Evolutionary conservation across 306 rosid species (phyloP), one percentile per base, ranked within the genome.

Genomic region (Castanospermum australe): DNA sequence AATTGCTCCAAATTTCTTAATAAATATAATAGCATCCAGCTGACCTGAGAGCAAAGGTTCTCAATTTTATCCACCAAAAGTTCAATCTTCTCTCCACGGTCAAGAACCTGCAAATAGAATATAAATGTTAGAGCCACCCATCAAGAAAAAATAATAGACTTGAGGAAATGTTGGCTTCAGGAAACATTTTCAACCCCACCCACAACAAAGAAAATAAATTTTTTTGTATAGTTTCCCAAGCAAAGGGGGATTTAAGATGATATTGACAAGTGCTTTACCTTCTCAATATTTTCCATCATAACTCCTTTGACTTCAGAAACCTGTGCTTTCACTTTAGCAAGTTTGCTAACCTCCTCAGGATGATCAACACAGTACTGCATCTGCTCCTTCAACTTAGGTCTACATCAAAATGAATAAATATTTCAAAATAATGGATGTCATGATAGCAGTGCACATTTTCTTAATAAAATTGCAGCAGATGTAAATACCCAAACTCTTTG

Each of bases 241-340:
- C 5, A 10, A 2, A 38, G 9, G 42, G 9, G 17, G n/a, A 2
- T n/a, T 44, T 13, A 4, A 51, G 12, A 5, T 51, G 0, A 17
- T 1, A n/a, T n/a, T n/a, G n/a, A n/a, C n/a, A 39, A 42, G 20
- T 48, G 39, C 67, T 59, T 67, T 55, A 75, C 92, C 89, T 86
- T 88, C 66, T 88, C 92, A 28, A 88, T 88, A 65, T 88, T 88
- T 45, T 86, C 92, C 89, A 88, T 88, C 92, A 88, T 88, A 45
- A 88, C 89, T 67, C 86, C 92, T 71, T 88, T 88, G 44, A 88
- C 92, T 84, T 88, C 92, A 36, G 92, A 78, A 60, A 88, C 92
- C 70, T 86, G 92, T 67, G 89, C 92, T 67, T 88, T 88, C 55
- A 88, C 92, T 84, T 86, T 86, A 59, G 92, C 70, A 79, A 88